Conservation (phyloP, 225 moss, liverwort and hornwort species). For the Climacium dendroides region DNA sequence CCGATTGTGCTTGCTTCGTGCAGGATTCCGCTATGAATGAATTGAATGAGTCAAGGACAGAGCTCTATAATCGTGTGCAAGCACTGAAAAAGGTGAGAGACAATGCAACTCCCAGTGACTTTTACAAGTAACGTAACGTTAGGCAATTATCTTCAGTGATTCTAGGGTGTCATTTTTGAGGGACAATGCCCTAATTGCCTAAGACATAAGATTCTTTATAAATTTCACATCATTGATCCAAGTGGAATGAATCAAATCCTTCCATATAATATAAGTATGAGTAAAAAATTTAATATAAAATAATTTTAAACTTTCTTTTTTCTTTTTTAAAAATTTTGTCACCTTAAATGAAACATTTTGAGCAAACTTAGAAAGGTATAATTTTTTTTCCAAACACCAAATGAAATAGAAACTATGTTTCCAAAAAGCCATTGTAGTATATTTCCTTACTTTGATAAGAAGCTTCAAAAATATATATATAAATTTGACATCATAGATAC, state of each 20-base stretch:
- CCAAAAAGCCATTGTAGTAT: too few species aligned
- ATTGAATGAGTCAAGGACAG: constrained; percentile 57
- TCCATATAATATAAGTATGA: too few species aligned
- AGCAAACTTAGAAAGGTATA: rapidly evolving
- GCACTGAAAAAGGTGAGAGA: constrained; percentile 49
- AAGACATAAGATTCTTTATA: neutral
- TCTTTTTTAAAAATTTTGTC: too few species aligned
- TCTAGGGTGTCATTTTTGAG: too few species aligned
- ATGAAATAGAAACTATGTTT: neutral
- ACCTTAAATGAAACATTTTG: rapidly evolving
- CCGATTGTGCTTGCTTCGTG: neutral
- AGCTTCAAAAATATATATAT: neutral
- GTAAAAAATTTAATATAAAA: too few species aligned
- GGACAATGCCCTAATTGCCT: rapidly evolving
- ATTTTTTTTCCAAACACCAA: neutral
- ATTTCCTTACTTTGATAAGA: too few species aligned
- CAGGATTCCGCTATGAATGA: constrained; percentile 19
- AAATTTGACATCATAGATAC: neutral
- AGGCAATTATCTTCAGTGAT: neutral
- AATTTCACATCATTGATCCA: neutral
- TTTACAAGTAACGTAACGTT: too few species aligned
- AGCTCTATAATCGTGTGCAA: constrained; percentile 56
- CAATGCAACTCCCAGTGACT: neutral
- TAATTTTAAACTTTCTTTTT: rapidly evolving
- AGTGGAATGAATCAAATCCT: neutral